Evolutionary conservation across 495 filamentous ascomycete species (phyloP).

Genomic region (Staphylotrichum tortipilum): DNA sequence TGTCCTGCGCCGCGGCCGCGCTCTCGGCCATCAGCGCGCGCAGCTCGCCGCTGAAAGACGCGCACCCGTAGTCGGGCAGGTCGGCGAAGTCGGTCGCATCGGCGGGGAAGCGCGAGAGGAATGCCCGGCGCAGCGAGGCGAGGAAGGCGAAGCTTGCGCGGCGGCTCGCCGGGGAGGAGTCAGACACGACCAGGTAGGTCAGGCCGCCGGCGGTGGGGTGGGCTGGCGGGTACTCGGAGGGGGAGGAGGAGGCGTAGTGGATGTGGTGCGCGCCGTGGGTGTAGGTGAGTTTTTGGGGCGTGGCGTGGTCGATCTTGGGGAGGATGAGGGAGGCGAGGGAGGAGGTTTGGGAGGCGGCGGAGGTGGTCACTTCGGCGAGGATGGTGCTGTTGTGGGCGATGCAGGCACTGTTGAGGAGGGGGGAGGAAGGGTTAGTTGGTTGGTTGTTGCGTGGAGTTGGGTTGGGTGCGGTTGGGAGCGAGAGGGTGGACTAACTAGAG

Average conservation of each 20-base stretch:
- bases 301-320: slow-evolving; percentile 78
- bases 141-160: slow-evolving; percentile 91
- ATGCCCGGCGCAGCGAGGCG: slow-evolving; percentile 81
- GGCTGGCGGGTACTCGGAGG: slow-evolving; percentile 46
- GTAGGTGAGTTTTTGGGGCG: slow-evolving; percentile 85
- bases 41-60: slow-evolving; percentile 72
- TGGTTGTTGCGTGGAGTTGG: no score
- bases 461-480: slow-evolving; percentile 13
- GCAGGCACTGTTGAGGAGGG: slow-evolving; percentile 57
- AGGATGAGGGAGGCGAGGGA: slow-evolving; percentile 88
- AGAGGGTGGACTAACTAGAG: slow-evolving; percentile 53
- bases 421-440: background rate
- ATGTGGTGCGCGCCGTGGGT: slow-evolving; percentile 85
- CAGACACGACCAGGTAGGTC: slow-evolving; percentile 78
- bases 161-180: slow-evolving; percentile 58
- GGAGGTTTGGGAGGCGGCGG: slow-evolving; percentile 67
- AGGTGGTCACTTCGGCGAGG: slow-evolving; percentile 79
- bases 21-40: slow-evolving; percentile 74
- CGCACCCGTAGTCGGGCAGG: slow-evolving; percentile 83
- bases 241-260: slow-evolving; percentile 87
- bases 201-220: slow-evolving; percentile 62
- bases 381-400: slow-evolving; percentile 88
- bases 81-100: slow-evolving; percentile 58
- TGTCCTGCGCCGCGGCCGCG: slow-evolving; percentile 58
- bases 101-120: slow-evolving; percentile 66